Evolutionary conservation across 106 monocot species (phyloP).

Genomic region (Xerophyta viscosa): DNA sequence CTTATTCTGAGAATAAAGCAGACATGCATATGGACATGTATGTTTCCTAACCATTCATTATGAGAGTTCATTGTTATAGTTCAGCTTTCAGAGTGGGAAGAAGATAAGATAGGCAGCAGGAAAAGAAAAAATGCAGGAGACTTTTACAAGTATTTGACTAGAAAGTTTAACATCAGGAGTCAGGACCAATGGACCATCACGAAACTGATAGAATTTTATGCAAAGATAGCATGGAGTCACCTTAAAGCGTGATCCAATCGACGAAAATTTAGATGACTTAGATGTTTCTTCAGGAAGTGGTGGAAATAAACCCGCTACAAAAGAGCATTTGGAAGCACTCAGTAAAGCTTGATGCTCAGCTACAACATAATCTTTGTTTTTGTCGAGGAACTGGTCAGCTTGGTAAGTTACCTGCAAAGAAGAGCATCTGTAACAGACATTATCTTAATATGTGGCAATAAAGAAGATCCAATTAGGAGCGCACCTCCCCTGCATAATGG

Average conservation of each 20-base stretch:
- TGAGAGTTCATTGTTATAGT: no score
- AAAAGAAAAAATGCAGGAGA: no score
- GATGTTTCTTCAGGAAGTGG: conserved; percentile 45
- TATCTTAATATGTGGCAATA: background rate
- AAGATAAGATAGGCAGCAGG: no score
- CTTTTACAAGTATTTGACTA: no score
- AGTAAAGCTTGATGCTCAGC: conserved; percentile 62
- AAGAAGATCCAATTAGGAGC: background rate
- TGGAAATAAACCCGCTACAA: conserved; percentile 52
- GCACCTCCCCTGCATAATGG: conserved; percentile 90
- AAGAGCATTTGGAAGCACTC: conserved; percentile 53
- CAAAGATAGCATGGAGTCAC: no score
- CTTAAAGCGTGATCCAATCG: conserved; percentile 70
- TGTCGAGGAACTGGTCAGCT: conserved; percentile 59
- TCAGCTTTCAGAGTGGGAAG: no score
- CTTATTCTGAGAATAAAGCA: no score
- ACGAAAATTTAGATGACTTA: conserved; percentile 75
- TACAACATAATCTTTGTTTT: conserved; percentile 80
- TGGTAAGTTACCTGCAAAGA: conserved; percentile 51
- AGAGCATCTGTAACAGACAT: conserved; percentile 5
- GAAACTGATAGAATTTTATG: no score
- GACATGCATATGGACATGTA: no score
- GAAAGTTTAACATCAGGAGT: no score
- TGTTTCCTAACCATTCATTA: no score
- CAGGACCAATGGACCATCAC: no score